Evolutionary conservation across 495 filamentous ascomycete species (phyloP), one percentile per base, ranked within the genome.

Genomic region (Chaetomidium leptoderma): DNA sequence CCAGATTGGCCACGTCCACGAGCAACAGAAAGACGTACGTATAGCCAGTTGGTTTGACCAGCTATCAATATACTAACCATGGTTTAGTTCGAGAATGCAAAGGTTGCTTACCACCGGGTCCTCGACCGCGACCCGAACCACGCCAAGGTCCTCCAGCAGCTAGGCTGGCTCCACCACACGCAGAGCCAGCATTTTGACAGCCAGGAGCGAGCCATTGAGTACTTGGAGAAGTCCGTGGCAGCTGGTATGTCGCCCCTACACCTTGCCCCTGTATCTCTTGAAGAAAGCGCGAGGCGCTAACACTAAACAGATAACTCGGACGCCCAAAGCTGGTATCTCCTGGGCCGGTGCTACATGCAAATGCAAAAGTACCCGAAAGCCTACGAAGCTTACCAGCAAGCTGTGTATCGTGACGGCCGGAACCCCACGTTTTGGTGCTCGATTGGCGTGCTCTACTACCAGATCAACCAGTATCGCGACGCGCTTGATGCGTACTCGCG

Each of bases 361-460:
- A 91, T 96, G 70, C 89, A 95, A 73, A 98, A 98, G 69, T 97
- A 96, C 69, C 93, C 95, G 58, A 98, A 97, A 71, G 93, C 93
- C 4, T 98, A 98, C 68, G 93, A 98, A 72, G 95, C 93, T 11
- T 99, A 99, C 67, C 93, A 99, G 68, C 93, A 99, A 74, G 93
- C 93, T 4, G 93, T 99, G 46, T 99, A 99, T 68, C 90, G 93
- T 53, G 93, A 99, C 69, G 95, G 95, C 23, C 86, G 93, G 64
- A 99, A 99, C 64, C 95, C 93, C 26, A 99, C 93, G 13, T 99
- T 99, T 78, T 99, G 93, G 93, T 97, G 95, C 76, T 99, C 93
- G 23, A 99, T 99, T 70, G 93, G 93, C 68, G 93, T 99, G 17
- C 83, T 99, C 36, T 99, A 99, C 69, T 99, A 97, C 75, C 93